Conservation (phyloP, 345 rosid genomes). For the Eutrema heterophyllum region DNA sequence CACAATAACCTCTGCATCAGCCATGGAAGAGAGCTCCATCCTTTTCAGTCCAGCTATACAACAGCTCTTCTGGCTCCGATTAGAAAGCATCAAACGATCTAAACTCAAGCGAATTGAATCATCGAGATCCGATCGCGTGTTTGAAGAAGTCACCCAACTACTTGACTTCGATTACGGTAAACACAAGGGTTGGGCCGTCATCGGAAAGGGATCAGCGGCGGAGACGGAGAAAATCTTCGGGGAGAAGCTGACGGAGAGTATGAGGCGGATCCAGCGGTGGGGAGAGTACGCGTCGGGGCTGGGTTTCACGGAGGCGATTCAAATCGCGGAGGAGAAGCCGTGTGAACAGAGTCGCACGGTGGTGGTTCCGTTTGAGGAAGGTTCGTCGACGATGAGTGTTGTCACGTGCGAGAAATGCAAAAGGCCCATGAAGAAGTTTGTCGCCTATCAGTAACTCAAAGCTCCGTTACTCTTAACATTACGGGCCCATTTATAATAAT, state of each 20-base stretch:
- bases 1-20: slow-evolving; percentile 20
- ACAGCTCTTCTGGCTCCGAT: slow-evolving; percentile 60
- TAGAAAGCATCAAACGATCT: slow-evolving; percentile 62
- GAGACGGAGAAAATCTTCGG: slow-evolving; percentile 28
- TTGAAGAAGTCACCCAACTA: slow-evolving; percentile 40
- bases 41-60: slow-evolving; percentile 37
- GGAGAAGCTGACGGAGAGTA: slow-evolving; percentile 33
- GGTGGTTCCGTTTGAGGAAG: slow-evolving; percentile 41
- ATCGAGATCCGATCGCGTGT: slow-evolving; percentile 37
- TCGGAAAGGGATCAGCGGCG: slow-evolving; percentile 45
- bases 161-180: slow-evolving; percentile 35
- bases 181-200: slow-evolving; percentile 54
- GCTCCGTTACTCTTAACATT: not conserved
- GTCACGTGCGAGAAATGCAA: slow-evolving; percentile 56
- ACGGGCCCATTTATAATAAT: not conserved
- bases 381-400: slow-evolving; percentile 17
- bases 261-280: slow-evolving; percentile 46
- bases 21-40: slow-evolving; percentile 34
- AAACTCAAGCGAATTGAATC: slow-evolving; percentile 31
- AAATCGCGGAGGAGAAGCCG: slow-evolving; percentile 32
- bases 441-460: slow-evolving; percentile 43
- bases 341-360: slow-evolving; percentile 40
- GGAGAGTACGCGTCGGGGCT: slow-evolving; percentile 37
- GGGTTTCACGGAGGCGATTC: slow-evolving; percentile 51
- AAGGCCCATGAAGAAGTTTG: slow-evolving; percentile 52